Conservation (phyloP, 179 eudicot genomes). For the Corrigiola litoralis region DNA sequence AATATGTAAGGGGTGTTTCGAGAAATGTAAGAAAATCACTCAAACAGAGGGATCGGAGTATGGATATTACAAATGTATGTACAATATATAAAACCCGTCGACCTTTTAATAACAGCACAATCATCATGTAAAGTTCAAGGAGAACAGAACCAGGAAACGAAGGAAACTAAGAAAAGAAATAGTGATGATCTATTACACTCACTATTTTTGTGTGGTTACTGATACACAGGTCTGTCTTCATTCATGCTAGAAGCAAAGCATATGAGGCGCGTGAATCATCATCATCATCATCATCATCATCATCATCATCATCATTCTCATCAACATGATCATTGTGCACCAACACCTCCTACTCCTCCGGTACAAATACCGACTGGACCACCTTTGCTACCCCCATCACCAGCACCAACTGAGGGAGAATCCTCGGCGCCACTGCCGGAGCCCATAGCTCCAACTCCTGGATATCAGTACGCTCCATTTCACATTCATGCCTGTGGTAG, state of each 20-base stretch:
- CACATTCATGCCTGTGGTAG: slow-evolving; percentile 9
- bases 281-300: background rate
- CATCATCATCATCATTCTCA: background rate
- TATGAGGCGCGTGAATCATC: background rate
- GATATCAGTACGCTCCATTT: slow-evolving; percentile 3
- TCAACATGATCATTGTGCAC: background rate
- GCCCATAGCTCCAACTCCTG: background rate
- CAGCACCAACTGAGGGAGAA: background rate
- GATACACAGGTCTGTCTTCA: slow-evolving; percentile 3
- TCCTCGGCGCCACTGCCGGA: too few species aligned
- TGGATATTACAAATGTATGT: too few species aligned
- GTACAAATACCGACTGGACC: background rate
- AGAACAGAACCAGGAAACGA: too few species aligned
- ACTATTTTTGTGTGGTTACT: background rate
- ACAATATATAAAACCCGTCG: too few species aligned
- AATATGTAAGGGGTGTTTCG: too few species aligned
- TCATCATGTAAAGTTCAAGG: too few species aligned
- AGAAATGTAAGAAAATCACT: too few species aligned
- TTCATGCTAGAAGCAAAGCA: background rate
- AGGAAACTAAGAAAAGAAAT: too few species aligned
- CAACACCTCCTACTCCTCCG: background rate
- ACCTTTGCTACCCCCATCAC: background rate
- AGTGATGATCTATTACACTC: too few species aligned
- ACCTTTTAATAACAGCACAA: too few species aligned
- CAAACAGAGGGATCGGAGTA: too few species aligned